Percentiles rank a stretch among this genome's conserved stretches.
These are phyloP conservation scores for Plasmodium sp. DNA, from an alignment of 169 alveolate genomes.

Conservation along the genomic window DNA sequence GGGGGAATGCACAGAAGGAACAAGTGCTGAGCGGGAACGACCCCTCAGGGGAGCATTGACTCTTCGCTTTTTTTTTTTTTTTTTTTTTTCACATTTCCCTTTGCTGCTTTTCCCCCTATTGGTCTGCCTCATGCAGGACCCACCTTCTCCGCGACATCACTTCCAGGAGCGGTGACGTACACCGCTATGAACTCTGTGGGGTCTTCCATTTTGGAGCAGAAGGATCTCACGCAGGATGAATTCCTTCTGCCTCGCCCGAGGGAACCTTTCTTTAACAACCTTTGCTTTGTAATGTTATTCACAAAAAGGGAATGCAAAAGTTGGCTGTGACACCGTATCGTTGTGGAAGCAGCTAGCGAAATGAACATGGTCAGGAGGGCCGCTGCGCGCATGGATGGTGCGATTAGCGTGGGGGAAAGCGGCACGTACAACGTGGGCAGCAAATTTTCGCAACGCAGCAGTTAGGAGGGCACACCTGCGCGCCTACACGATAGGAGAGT, in stretches of 20 bases:
- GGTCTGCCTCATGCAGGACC: neutral
- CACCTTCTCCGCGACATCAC: constrained; percentile 69
- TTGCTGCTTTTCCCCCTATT: neutral
- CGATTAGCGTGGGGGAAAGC: neutral
- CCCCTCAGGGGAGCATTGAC: neutral
- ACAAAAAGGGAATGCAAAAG: constrained; percentile 21
- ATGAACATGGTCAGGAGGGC: constrained; percentile 37
- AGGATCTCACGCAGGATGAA: neutral
- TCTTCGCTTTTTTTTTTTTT: neutral
- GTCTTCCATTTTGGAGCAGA: neutral
- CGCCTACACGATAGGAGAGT: neutral
- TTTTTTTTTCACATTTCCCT: neutral
- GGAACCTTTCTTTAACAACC: neutral
- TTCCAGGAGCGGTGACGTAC: constrained; percentile 62
- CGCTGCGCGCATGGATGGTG: constrained; percentile 23
- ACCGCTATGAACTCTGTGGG: constrained; percentile 28
- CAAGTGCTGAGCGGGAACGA: neutral
- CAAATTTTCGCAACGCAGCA: neutral
- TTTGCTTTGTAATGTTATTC: constrained; percentile 5
- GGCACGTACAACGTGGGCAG: neutral
- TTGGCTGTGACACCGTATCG: constrained; percentile 3
- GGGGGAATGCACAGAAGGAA: neutral
- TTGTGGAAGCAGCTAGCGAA: constrained; percentile 7
- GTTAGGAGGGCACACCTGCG: neutral
- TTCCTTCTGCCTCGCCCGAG: neutral